Evolutionary conservation across 2,329 filamentous ascomycete species (phyloP), one percentile per base, ranked within the genome.

Genomic region (Claviceps capensis): DNA sequence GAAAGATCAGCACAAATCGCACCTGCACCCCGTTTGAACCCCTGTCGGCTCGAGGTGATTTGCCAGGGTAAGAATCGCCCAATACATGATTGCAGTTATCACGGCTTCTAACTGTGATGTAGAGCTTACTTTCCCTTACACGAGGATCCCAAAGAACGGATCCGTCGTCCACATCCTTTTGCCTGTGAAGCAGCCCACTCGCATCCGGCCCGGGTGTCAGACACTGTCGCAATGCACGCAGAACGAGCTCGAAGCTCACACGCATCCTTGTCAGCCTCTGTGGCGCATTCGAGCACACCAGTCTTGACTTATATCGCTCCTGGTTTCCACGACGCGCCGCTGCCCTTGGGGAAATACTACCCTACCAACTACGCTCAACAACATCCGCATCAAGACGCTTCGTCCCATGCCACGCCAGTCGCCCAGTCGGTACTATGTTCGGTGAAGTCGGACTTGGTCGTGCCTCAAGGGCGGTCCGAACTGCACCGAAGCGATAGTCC

Each of bases 261-360:
- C 58, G 53, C 59, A 61, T 30, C 57, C 60, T 13, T 52, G 54
- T 44, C 57, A 53, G 44, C 56, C 54, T 19, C 56, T 54, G 54
- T 59, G 48, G 49, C 56, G 44, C 59, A 60, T 9, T 55, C 67
- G 34, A 69, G 67, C 57, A 72, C 71, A 6, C 72, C 74, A 6
- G 69, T 77, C 38, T 65, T 75, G 8, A 76, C 75, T 1, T 78
- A 77, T 54, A 67, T 74, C 36, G 74, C 76, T 6, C 71, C 70
- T 26, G 75, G 75, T 2, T 66, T 72, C 40, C 70, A 74, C 48
- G 71, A 72, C 40, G 69, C 64, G 38, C 64, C 70, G 4, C 64
- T 79, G 36, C 76, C 78, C 0, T 69, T 80, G 65, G 79, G 79
- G 23, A 82, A 82, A 64, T 83, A 82, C 58, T 81, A 82, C 53